Base-by-base conservation (phyloP, 179 eudicot species). In the Monotropa hypopitys region DNA sequence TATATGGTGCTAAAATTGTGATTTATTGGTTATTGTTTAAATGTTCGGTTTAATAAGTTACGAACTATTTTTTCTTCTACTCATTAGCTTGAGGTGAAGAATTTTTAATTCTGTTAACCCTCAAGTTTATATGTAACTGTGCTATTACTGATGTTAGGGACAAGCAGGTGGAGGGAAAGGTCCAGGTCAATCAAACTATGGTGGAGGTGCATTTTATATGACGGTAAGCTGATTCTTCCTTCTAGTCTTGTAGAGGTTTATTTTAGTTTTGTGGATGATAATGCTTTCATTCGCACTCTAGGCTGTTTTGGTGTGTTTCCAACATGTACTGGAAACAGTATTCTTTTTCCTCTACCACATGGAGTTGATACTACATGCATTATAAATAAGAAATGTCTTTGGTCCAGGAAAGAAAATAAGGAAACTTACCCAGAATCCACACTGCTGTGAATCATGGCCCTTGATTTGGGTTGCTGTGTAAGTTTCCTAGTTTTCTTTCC, bases 151-250 rank as follows among this genome's bases (percentile, higher is more conserved):
- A 43, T 80, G 33, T 62, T 74, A 88, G 93, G 88, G 84, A 33
- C 87, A 87, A 84, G 72, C 50, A 57, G 74, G 78, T 72, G 84
- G 77, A 76, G 87, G 82, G 68, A 88, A 78, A 84, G 85, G 78
- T 57, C 63, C 83, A 43, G 77, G 85, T 62, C 88, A 84, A 76
- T 74, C 92, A 74, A 85, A 81, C 72, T 86, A 82, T 80, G 86
- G 85, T 77, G 86, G 85, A 43, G 90, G 89, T 77, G 89, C 92
- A 74, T 88, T 90, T 87, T 88, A 86, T 82, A 87, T 86, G 90
- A 79, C 87, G 32, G 89, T 87, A 75, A 77, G 89, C 59, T 40
- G 54, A 73, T 61, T 77, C 30, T 46, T 49, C 74, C 54, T 59
- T 76, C 20, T 8, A 10, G 32, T 26, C 70, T 42, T 68, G 47